Evolutionary conservation across 345 rosid species (phyloP).

Genomic region (Citrus inodora): DNA sequence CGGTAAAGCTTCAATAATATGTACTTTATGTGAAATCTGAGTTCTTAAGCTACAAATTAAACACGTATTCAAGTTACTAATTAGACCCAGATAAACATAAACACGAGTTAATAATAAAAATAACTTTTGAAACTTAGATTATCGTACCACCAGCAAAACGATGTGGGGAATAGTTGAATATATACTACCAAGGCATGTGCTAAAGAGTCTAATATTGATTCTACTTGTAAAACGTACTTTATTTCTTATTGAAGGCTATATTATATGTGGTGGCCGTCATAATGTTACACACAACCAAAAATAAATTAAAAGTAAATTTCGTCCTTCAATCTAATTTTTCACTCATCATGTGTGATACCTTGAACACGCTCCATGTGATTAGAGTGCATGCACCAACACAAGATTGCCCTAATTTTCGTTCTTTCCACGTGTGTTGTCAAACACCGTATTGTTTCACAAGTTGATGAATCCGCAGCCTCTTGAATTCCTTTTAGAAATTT

Average conservation of each 20-base stretch:
- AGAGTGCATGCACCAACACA: background rate
- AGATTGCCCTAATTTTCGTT: background rate
- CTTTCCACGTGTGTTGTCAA: constrained; percentile 21
- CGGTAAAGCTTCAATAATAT: too few species aligned
- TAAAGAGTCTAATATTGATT: background rate
- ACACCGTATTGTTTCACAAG: background rate
- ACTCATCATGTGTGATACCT: background rate
- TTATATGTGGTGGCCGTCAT: background rate
- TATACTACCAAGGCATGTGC: background rate
- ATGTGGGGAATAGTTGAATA: too few species aligned
- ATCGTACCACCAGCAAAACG: too few species aligned
- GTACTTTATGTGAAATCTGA: too few species aligned
- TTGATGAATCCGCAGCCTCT: constrained; percentile 2
- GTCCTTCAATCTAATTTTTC: background rate
- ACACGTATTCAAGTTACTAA: too few species aligned
- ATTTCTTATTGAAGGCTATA: background rate
- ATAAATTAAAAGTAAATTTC: background rate
- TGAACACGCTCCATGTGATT: background rate
- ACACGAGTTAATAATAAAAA: too few species aligned
- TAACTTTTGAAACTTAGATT: too few species aligned
- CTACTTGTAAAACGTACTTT: background rate
- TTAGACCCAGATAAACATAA: too few species aligned
- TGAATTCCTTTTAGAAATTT: background rate
- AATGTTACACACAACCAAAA: background rate
- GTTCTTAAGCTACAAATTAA: too few species aligned